Percentiles rank a stretch among this genome's conserved stretches.
phyloP scores from a whole-genome alignment of 2,329 filamentous ascomycete genomes.

The Ampelomyces quisqualis region DNA sequence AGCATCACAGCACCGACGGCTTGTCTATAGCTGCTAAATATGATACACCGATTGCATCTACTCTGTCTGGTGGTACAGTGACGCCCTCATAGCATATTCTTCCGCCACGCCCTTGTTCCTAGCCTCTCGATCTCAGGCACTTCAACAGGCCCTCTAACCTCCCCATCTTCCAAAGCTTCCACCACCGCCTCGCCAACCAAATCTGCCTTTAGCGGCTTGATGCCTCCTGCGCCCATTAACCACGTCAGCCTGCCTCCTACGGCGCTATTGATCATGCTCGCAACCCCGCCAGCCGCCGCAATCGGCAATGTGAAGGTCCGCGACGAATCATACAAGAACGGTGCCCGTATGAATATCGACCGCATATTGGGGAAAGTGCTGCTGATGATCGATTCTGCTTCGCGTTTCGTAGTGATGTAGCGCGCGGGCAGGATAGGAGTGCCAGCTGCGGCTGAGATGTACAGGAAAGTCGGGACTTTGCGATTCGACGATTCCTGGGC shows the following conservation, averaged over 20 bases:
- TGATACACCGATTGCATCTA: not conserved
- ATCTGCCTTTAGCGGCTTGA: slow-evolving; percentile 86
- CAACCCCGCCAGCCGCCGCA: slow-evolving; percentile 73
- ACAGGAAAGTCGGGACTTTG: slow-evolving; percentile 71
- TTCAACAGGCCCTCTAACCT: slow-evolving; percentile 73
- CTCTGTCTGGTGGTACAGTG: not conserved
- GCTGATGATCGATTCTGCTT: slow-evolving; percentile 77
- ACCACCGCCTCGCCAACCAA: slow-evolving; percentile 85
- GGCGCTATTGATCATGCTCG: slow-evolving; percentile 72
- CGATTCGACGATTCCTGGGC: slow-evolving; percentile 72
- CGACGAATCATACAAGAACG: slow-evolving; percentile 85
- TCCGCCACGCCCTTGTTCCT: slow-evolving; percentile 82
- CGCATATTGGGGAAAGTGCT: slow-evolving; percentile 73
- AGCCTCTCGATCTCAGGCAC: slow-evolving; percentile 77
- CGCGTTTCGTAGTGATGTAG: slow-evolving; percentile 89
- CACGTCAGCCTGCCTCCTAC: slow-evolving; percentile 73
- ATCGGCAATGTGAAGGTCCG: slow-evolving; percentile 81
- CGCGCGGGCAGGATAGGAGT: slow-evolving; percentile 79
- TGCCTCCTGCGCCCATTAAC: slow-evolving; percentile 77
- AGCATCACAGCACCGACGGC: not conserved
- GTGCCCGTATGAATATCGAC: slow-evolving; percentile 77
- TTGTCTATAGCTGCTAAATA: not conserved
- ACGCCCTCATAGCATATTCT: slow-evolving; percentile 69
- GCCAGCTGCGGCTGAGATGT: slow-evolving; percentile 84
- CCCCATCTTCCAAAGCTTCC: slow-evolving; percentile 76